A percentile compares a stretch with the other conserved stretches of the same genome.
Conservation (phyloP, 2,329 filamentous ascomycete genomes). For the Pseudogymnoascus sp. region DNA sequence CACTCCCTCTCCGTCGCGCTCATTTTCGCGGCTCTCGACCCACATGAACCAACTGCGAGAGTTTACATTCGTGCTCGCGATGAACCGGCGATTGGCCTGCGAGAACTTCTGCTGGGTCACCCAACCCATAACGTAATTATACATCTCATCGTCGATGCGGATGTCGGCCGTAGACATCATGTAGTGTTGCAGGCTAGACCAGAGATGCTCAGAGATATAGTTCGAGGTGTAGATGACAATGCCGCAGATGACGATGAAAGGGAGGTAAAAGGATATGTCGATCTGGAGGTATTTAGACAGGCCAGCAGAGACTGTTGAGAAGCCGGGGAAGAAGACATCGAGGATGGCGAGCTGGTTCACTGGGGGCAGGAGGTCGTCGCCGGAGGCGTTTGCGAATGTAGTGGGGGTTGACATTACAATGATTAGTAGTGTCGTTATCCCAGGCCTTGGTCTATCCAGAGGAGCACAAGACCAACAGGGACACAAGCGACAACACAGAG, state of each 20-base stretch:
- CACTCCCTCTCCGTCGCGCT: constrained; percentile 39
- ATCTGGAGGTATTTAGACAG: constrained; percentile 50
- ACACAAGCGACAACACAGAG: not conserved
- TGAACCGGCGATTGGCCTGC: constrained; percentile 50
- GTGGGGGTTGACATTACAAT: not conserved
- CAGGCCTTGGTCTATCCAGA: not conserved
- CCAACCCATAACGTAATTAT: constrained; percentile 66
- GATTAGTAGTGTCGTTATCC: not conserved
- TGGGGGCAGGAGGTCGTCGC: not conserved
- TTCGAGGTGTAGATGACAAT: constrained; percentile 43
- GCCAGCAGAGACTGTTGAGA: constrained; percentile 47
- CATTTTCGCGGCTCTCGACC: constrained; percentile 33
- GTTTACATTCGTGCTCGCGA: constrained; percentile 55
- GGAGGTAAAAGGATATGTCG: constrained; percentile 56
- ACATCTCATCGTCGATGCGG: constrained; percentile 62
- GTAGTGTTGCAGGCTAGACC: constrained; percentile 41
- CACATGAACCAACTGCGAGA: constrained; percentile 44
- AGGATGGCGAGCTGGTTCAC: constrained; percentile 36
- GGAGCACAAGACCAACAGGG: not conserved
- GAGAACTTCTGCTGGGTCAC: constrained; percentile 55
- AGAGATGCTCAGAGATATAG: constrained; percentile 43
- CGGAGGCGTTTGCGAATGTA: not conserved
- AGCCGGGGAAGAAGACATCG: constrained; percentile 59
- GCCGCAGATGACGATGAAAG: constrained; percentile 44
- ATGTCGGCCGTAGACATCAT: constrained; percentile 61